Base-by-base conservation (phyloP, 176 grass and related monocot species). In the Oryza meyeriana region DNA sequence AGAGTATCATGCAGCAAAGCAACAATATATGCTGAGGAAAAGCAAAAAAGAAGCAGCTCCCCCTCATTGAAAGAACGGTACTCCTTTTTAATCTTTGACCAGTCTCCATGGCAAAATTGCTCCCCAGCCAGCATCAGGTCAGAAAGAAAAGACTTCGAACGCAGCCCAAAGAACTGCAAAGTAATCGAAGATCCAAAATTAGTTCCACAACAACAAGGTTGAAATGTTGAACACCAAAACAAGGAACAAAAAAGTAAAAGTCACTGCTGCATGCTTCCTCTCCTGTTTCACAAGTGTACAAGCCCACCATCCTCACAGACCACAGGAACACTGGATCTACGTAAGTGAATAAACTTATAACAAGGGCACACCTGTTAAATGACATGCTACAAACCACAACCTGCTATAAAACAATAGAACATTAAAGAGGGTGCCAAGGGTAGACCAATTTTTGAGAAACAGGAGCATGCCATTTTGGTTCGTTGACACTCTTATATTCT, bases 21-120 rank as follows among this genome's bases (percentile, higher is more conserved):
- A 10, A 98, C 79, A 44, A 98, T 94, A 82, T 98, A 98, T 22
- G 92, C 95, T 10, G 95, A 91, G 40, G 95, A 98, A 78, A 98
- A 98, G 75, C 95, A 98, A 88, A 93, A 98, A 29, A 90, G 80
- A n/a, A 94, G 84, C 70, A 94, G 87, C 52, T 94, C 86, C 70
- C 91, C 88, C 29, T 98, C 88, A 41, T 98, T 34, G 33, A 93
- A 81, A 83, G 93, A 89, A 87, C 79, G 62, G 77, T 98, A 89
- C 71, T 82, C 84, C 78, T 81, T 88, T 82, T 88, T 98, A 38
- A 94, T 83, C 22, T 87, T 88, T 78, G 84, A 84, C 95, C 95
- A 98, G 79, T 98, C 95, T 72, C 92, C 90, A 79, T 72, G 80
- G 39, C 92, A 94, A 87, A 94, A 98, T 84, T 89, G 77, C 63